These are phyloP conservation scores for Neurospora sp. DNA, from an alignment of 495 filamentous ascomycete genomes.

Conservation along the genomic window DNA sequence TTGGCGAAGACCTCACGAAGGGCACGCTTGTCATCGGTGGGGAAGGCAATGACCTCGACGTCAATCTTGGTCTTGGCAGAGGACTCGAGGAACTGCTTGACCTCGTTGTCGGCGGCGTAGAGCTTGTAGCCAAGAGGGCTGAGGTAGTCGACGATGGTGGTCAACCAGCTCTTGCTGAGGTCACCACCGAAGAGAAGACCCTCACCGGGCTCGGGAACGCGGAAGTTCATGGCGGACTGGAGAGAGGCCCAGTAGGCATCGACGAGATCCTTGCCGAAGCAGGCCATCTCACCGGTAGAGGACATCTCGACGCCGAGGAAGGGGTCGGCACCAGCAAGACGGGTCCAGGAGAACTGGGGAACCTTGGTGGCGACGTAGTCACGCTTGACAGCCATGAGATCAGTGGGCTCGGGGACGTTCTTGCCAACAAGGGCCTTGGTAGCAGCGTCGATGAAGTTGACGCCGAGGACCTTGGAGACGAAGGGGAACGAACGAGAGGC, in stretches of 20 bases:
- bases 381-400: slow-evolving; percentile 80
- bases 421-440: slow-evolving; percentile 85
- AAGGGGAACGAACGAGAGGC: slow-evolving; percentile 98
- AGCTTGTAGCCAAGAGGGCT: slow-evolving; percentile 87
- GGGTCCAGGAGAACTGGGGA: slow-evolving; percentile 96
- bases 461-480: slow-evolving; percentile 90
- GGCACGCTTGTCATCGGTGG: slow-evolving; percentile 88
- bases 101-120: slow-evolving; percentile 68
- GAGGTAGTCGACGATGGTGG: slow-evolving; percentile 71
- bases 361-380: slow-evolving; percentile 96
- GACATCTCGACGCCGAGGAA: slow-evolving; percentile 98
- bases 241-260: slow-evolving; percentile 97
- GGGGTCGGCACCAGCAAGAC: slow-evolving; percentile 94
- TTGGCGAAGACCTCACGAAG: slow-evolving; percentile 94
- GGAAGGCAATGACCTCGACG: slow-evolving; percentile 94
- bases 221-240: slow-evolving; percentile 99
- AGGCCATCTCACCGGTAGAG: slow-evolving; percentile 94
- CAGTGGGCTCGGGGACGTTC: slow-evolving; percentile 74
- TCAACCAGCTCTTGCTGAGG: slow-evolving; percentile 49
- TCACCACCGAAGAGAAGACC: slow-evolving; percentile 92
- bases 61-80: slow-evolving; percentile 50
- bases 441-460: slow-evolving; percentile 94
- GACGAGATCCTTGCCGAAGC: slow-evolving; percentile 89
- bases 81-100: slow-evolving; percentile 75
- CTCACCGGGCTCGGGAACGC: slow-evolving; percentile 82